Evolutionary conservation across 2,329 filamentous ascomycete species (phyloP).

Genomic region (Aspergillus awamori): DNA sequence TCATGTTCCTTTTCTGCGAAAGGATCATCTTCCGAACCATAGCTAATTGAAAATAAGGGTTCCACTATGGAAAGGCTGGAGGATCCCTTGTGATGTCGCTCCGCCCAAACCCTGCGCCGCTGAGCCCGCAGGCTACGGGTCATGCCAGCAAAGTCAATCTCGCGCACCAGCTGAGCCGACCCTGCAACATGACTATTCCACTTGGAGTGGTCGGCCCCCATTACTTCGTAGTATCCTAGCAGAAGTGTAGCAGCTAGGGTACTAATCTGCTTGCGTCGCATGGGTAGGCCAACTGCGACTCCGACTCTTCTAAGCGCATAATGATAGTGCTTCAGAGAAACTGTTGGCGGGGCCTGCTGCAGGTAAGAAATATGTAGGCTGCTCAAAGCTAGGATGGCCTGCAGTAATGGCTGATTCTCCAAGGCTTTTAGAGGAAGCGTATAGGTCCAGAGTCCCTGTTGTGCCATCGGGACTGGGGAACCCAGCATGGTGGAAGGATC

Average conservation of each 20-base stretch:
- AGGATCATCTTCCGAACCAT: constrained; percentile 45
- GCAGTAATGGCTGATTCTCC: constrained; percentile 81
- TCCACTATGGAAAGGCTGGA: constrained; percentile 23
- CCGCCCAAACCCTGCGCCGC: constrained; percentile 53
- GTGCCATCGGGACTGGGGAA: constrained; percentile 61
- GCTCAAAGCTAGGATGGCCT: constrained; percentile 84
- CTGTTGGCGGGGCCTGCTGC: constrained; percentile 71
- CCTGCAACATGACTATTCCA: constrained; percentile 94
- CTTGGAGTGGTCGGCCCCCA: constrained; percentile 90
- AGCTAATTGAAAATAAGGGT: constrained; percentile 35
- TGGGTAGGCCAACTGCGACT: constrained; percentile 70
- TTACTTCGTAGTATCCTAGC: constrained; percentile 90
- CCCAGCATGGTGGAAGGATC: constrained; percentile 71
- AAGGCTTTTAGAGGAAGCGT: constrained; percentile 82
- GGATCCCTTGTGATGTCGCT: constrained; percentile 34
- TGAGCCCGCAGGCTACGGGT: constrained; percentile 70
- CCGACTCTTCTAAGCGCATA: constrained; percentile 78
- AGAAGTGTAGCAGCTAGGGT: constrained; percentile 87
- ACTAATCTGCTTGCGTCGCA: constrained; percentile 71
- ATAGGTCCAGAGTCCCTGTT: constrained; percentile 66
- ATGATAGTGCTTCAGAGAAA: constrained; percentile 90
- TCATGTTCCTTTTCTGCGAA: constrained; percentile 49
- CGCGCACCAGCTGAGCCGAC: constrained; percentile 76
- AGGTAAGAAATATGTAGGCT: constrained; percentile 87
- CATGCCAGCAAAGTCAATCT: constrained; percentile 77